phyloP scores from a whole-genome alignment of 2,329 filamentous ascomycete species.

The Paracamarosporium sp. region DNA sequence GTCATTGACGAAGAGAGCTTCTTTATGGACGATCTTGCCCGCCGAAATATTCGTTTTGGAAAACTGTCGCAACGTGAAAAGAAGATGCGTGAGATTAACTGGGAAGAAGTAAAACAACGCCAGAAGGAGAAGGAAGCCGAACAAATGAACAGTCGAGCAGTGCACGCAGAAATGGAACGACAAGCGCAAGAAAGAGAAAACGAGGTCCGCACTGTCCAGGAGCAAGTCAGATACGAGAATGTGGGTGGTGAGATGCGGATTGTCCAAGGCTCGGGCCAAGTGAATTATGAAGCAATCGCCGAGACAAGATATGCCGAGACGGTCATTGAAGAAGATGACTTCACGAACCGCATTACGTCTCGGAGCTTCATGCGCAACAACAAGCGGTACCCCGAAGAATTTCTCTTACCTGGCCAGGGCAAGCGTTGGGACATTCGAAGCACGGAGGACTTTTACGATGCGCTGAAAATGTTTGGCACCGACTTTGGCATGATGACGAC shows the following conservation, averaged over 20 bases:
- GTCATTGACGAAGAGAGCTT: constrained; percentile 69
- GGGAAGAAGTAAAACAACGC: constrained; percentile 56
- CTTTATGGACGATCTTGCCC: constrained; percentile 76
- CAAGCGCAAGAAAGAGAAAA: constrained; percentile 21
- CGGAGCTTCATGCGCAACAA: constrained; percentile 72
- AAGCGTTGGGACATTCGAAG: constrained; percentile 70
- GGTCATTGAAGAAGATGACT: constrained; percentile 79
- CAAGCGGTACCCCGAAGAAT: constrained; percentile 55
- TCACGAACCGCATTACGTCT: constrained; percentile 74
- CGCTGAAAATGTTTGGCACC: constrained; percentile 77
- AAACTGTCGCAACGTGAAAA: constrained; percentile 78
- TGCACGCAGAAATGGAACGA: constrained; percentile 27
- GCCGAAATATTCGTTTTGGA: constrained; percentile 68
- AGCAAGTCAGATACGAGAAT: constrained; percentile 53
- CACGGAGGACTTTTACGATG: constrained; percentile 78
- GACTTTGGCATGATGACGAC: constrained; percentile 82
- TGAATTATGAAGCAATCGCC: constrained; percentile 72
- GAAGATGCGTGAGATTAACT: constrained; percentile 72
- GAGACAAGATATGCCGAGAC: constrained; percentile 59
- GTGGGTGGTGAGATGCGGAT: constrained; percentile 77
- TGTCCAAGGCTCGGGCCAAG: constrained; percentile 70
- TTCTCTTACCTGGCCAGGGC: constrained; percentile 54
- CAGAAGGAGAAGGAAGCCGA: constrained; percentile 42
- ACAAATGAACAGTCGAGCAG: constrained; percentile 21
- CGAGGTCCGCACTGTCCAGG: constrained; percentile 13